Conservation (phyloP, 2,329 filamentous ascomycete genomes). For the Phaeosphaeriaceae sp. region DNA sequence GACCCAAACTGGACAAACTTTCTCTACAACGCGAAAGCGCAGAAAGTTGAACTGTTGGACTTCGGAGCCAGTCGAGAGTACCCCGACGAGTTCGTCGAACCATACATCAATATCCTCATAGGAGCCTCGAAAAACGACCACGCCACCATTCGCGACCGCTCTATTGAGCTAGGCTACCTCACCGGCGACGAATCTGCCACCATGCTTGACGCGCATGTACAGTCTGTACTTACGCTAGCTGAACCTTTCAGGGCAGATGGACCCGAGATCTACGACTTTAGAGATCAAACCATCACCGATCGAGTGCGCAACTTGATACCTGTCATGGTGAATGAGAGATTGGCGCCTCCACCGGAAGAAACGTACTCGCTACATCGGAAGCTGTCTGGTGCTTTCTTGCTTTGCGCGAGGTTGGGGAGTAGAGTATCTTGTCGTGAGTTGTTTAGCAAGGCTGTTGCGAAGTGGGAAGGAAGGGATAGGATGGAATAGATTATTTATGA, state of each 20-base stretch:
- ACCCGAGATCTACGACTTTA: conserved; percentile 88
- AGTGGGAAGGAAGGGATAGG: conserved; percentile 35
- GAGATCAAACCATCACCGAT: conserved; percentile 94
- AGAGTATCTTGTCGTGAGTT: conserved; percentile 80
- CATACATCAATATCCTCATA: conserved; percentile 79
- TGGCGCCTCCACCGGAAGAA: conserved; percentile 93
- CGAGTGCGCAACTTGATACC: conserved; percentile 87
- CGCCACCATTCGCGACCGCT: conserved; percentile 68
- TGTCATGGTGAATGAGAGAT: conserved; percentile 86
- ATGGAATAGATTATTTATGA: conserved; percentile 8
- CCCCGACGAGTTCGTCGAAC: conserved; percentile 76
- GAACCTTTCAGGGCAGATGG: conserved; percentile 82
- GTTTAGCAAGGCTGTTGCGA: conserved; percentile 66
- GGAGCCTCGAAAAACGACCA: conserved; percentile 78
- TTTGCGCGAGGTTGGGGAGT: conserved; percentile 87
- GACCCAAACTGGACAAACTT: conserved; percentile 99
- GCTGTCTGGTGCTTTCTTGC: conserved; percentile 89
- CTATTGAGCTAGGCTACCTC: conserved; percentile 82
- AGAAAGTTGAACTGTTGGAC: conserved; percentile 87
- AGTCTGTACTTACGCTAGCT: conserved; percentile 85
- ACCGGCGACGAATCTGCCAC: conserved; percentile 84
- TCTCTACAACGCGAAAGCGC: conserved; percentile 76
- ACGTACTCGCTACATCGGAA: conserved; percentile 96
- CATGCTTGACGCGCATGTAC: conserved; percentile 92
- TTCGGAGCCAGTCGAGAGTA: conserved; percentile 93